A percentile compares a stretch with the other conserved stretches of the same genome.
Conservation (phyloP, 371 early-diverging fungal genomes). For the Zopfochytrium polystomum region DNA sequence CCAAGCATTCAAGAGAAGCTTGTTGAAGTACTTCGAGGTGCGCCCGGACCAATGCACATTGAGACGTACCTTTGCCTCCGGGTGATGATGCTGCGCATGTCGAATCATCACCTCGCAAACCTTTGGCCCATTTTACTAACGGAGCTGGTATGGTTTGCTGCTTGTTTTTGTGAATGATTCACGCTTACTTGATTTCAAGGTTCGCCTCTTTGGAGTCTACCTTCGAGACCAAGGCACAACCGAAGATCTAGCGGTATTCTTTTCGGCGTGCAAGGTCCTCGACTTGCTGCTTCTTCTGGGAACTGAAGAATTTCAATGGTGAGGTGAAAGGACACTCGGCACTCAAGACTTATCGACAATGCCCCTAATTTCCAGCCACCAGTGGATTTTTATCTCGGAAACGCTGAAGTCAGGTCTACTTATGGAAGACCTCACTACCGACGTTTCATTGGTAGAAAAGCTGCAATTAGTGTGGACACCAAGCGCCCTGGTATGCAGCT, state of each 20-base stretch:
- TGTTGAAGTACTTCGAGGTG: conserved; percentile 77
- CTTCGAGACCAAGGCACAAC: conserved; percentile 14
- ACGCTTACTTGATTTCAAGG: conserved; percentile 9
- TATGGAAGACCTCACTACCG: conserved; percentile 45
- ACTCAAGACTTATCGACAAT: conserved; percentile 1
- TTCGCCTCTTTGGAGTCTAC: conserved; percentile 30
- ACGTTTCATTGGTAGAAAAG: conserved; percentile 60
- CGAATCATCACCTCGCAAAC: conserved; percentile 73
- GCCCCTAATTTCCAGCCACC: conserved; percentile 54
- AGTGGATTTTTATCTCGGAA: conserved; percentile 90
- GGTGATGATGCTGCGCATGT: conserved; percentile 73
- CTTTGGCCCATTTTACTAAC: conserved; percentile 89
- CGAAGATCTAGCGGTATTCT: conserved; percentile 70
- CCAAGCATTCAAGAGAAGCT: conserved; percentile 85
- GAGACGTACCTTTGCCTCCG: conserved; percentile 84
- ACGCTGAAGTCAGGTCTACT: conserved; percentile 61
- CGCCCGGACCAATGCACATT: conserved; percentile 66
- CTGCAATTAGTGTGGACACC: conserved; percentile 29
- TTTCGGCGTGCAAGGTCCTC: conserved; percentile 85
- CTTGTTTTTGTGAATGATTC: neutral
- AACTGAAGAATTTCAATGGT: conserved; percentile 81
- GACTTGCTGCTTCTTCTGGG: conserved; percentile 77
- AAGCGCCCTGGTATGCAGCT: no score
- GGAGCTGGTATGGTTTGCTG: conserved; percentile 60
- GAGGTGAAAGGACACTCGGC: conserved; percentile 26